phyloP scores from a whole-genome alignment of 2,329 filamentous ascomycete genomes.

The Taxawa tesnikishii region DNA sequence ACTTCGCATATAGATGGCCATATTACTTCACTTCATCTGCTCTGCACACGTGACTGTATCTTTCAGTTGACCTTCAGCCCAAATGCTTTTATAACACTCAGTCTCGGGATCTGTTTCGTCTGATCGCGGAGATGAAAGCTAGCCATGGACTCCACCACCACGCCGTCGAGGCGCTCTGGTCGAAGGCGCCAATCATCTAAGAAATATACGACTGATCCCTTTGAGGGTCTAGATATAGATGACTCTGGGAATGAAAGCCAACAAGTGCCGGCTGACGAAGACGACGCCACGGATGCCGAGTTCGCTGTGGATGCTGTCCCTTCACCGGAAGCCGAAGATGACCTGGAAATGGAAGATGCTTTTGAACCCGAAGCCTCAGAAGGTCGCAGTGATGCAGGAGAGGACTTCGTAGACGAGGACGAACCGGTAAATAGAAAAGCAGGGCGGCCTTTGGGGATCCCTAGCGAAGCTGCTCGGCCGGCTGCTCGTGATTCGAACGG shows the following conservation, averaged over 20 bases:
- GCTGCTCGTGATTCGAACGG: not conserved
- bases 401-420: constrained; percentile 21
- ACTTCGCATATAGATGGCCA: no score
- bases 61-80: no score
- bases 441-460: constrained; percentile 1
- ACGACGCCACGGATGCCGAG: constrained; percentile 22
- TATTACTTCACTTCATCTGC: no score
- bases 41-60: no score
- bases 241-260: constrained; percentile 16
- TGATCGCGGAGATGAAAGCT: no score
- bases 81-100: no score
- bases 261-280: constrained; percentile 8
- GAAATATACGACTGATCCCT: constrained; percentile 21
- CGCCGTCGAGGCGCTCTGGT: not conserved
- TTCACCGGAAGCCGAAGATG: constrained; percentile 17
- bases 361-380: constrained; percentile 16
- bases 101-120: no score
- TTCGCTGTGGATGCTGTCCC: constrained; percentile 19
- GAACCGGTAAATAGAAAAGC: constrained; percentile 4
- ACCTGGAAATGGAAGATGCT: constrained; percentile 21
- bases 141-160: no score
- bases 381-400: constrained; percentile 20
- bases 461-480: not conserved
- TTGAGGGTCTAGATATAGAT: constrained; percentile 19
- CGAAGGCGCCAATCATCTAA: constrained; percentile 10